phyloP scores from a whole-genome alignment of 2,329 filamentous ascomycete species.

The Alternaria gaisen region DNA sequence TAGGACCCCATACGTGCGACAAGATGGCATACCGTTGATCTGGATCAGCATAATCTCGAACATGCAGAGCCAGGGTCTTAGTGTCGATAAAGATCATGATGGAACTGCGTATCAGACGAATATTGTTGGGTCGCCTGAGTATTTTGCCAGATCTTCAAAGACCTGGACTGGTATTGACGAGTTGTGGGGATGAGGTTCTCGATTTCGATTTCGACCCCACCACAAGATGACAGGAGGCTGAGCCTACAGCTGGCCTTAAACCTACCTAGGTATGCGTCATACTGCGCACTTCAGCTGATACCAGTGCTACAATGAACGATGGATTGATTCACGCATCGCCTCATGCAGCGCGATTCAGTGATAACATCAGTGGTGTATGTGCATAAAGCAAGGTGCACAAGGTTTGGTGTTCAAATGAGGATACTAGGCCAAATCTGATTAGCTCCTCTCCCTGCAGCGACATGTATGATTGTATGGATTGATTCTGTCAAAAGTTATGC shows the following conservation, averaged over 20 bases:
- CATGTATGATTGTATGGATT: not conserved
- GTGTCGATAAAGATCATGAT: constrained; percentile 13
- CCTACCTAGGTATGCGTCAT: not conserved
- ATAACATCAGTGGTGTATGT: not conserved
- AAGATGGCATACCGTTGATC: constrained; percentile 16
- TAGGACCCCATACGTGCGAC: constrained; percentile 22
- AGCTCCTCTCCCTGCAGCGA: not conserved
- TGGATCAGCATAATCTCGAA: constrained; percentile 1
- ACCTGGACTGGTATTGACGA: not conserved
- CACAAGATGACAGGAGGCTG: not conserved
- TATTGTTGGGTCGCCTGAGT: not conserved
- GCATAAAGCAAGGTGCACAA: not conserved
- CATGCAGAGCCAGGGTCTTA: not conserved
- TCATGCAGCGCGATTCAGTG: not conserved
- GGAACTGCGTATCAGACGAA: not conserved
- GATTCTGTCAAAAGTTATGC: not conserved
- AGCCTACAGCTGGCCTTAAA: not conserved
- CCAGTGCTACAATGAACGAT: not conserved
- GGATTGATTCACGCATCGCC: accelerated
- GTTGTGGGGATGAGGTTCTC: not conserved
- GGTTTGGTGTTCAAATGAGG: not conserved
- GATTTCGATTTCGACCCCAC: not conserved
- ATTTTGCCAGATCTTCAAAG: not conserved
- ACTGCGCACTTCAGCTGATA: not conserved
- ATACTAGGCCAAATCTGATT: not conserved